Evolutionary conservation across 305 asterid species (phyloP).

Genomic region (Solanum hybrid): DNA sequence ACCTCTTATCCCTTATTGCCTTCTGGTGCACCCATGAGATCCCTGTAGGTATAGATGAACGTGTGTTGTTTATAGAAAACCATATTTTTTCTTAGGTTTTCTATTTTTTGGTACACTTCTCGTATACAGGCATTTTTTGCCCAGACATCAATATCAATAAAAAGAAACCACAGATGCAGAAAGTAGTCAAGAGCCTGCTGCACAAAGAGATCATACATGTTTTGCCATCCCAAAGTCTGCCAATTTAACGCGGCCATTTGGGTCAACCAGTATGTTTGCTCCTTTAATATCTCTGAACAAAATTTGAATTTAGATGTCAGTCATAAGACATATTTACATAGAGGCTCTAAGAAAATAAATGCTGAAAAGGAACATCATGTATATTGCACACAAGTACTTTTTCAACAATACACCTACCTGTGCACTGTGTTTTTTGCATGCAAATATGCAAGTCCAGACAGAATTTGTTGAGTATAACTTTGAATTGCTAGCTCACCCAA

Average conservation of each 20-base stretch:
- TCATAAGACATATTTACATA: not conserved
- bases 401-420: slow-evolving; percentile 12
- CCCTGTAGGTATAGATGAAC: not conserved
- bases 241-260: slow-evolving; percentile 48
- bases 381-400: slow-evolving; percentile 1
- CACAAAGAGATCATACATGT: slow-evolving; percentile 14
- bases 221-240: slow-evolving; percentile 36
- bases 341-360: not conserved
- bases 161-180: not conserved
- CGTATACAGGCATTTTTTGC: not conserved
- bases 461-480: slow-evolving; percentile 14
- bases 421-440: slow-evolving; percentile 23
- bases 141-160: not conserved
- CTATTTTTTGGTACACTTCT: not conserved
- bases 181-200: not conserved
- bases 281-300: slow-evolving; percentile 68
- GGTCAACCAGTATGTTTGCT: slow-evolving; percentile 76
- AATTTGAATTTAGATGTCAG: not conserved
- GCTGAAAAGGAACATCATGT: not conserved
- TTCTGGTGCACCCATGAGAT: not conserved
- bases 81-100: not conserved
- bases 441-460: slow-evolving; percentile 27
- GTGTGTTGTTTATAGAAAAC: not conserved
- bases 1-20: not conserved
- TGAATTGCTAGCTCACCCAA: slow-evolving; percentile 62